These are phyloP conservation scores for Tardiomyces digboiensis DNA, from an alignment of 1,139 yeast species.

Conservation along the genomic window DNA sequence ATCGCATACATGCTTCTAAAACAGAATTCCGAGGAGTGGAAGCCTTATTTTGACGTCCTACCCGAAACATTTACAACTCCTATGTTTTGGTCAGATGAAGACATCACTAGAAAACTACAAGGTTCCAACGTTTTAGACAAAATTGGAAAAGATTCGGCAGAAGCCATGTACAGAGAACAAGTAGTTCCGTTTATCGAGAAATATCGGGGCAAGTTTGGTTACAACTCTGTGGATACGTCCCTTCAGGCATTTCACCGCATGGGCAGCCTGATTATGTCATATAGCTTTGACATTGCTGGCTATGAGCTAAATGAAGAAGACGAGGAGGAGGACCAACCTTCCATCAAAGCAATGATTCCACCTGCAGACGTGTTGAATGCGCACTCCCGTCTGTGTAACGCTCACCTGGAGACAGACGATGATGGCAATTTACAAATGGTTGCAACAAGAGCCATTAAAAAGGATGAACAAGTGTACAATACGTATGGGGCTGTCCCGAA, in stretches of 20 bases:
- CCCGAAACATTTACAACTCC: conserved; percentile 60
- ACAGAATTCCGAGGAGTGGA: conserved; percentile 46
- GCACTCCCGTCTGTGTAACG: conserved; percentile 71
- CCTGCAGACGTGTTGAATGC: conserved; percentile 88
- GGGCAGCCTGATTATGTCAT: conserved; percentile 63
- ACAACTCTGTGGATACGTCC: conserved; percentile 29
- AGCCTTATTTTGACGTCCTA: conserved; percentile 56
- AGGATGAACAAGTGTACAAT: conserved; percentile 72
- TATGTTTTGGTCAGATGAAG: conserved; percentile 61
- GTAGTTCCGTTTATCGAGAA: conserved; percentile 27
- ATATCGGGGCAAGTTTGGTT: conserved; percentile 14
- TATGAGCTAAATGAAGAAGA: conserved; percentile 20
- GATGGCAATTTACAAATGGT: conserved; percentile 49
- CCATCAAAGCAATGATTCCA: conserved; percentile 81
- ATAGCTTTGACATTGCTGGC: conserved; percentile 50
- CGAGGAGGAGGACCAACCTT: conserved; percentile 26
- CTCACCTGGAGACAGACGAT: conserved; percentile 38
- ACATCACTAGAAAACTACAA: conserved; percentile 35
- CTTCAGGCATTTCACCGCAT: conserved; percentile 55
- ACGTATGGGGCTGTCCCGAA: conserved; percentile 90
- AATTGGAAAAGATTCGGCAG: conserved; percentile 63
- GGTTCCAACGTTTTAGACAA: conserved; percentile 68
- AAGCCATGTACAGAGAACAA: conserved; percentile 40
- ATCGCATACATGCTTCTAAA: conserved; percentile 59
- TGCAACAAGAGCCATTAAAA: conserved; percentile 49